A percentile compares a stretch with the other conserved stretches of the same genome.
Evolutionary conservation across 805 yeast genomes (phyloP).

Genomic region (Yarrowia sp.): DNA sequence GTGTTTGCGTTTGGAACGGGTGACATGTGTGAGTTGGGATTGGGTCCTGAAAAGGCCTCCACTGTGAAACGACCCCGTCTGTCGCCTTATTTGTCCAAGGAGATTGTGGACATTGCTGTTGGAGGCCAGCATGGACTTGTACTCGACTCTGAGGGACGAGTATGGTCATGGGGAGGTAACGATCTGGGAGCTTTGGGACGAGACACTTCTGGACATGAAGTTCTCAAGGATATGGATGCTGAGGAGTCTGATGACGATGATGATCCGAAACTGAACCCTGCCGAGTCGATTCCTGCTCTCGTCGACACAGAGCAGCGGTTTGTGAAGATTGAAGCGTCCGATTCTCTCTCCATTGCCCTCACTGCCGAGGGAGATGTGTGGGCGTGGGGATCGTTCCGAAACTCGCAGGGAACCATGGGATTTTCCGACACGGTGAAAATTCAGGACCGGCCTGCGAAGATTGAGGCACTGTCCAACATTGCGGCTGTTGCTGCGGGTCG

Average conservation of each 20-base stretch:
- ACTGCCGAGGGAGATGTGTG: slow-evolving; percentile 81
- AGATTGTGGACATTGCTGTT: slow-evolving; percentile 81
- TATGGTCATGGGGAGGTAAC: slow-evolving; percentile 99
- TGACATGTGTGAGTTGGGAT: slow-evolving; percentile 93
- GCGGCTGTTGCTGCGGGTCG: slow-evolving; percentile 89
- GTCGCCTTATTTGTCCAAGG: slow-evolving; percentile 58
- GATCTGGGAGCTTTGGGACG: slow-evolving; percentile 92
- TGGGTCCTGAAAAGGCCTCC: slow-evolving; percentile 91
- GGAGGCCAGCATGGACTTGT: slow-evolving; percentile 97
- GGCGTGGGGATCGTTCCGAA: slow-evolving; percentile 94
- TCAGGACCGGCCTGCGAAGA: slow-evolving; percentile 66
- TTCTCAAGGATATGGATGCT: slow-evolving; percentile 64
- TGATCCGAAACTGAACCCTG: slow-evolving; percentile 83
- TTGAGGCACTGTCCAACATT: slow-evolving; percentile 60
- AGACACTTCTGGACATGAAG: slow-evolving; percentile 61
- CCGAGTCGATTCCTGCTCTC: slow-evolving; percentile 82
- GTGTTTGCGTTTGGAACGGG: slow-evolving; percentile 96
- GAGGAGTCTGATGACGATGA: slow-evolving; percentile 61
- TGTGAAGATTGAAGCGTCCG: slow-evolving; percentile 86
- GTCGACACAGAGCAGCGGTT: slow-evolving; percentile 61
- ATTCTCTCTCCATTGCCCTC: slow-evolving; percentile 79
- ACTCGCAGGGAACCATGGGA: slow-evolving; percentile 77
- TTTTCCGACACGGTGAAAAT: slow-evolving; percentile 62
- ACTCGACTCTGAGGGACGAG: slow-evolving; percentile 64
- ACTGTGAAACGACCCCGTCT: slow-evolving; percentile 94